Conservation (phyloP, 331 rosid genomes). For the Erythrophleum ivorense region DNA sequence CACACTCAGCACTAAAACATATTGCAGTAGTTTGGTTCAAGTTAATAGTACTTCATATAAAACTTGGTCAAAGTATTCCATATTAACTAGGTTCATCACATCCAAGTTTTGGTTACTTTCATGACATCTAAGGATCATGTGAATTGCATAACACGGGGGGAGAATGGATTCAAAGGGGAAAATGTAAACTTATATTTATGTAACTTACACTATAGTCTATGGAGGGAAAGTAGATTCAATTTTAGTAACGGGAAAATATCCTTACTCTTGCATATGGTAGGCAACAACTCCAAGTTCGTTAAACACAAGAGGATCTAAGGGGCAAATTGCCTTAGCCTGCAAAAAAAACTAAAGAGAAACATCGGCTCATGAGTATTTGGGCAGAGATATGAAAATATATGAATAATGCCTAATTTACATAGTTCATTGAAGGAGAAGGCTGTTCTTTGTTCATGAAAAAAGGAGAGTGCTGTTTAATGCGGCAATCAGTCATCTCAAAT, state of each 20-base stretch:
- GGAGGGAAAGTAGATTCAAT: background rate
- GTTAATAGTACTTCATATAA: background rate
- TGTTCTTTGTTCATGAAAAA: background rate
- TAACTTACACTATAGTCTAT: background rate
- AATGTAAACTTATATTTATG: background rate
- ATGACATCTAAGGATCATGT: constrained; percentile 5
- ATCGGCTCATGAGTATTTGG: constrained; percentile 35
- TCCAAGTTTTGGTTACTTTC: constrained; percentile 1
- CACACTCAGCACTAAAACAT: background rate
- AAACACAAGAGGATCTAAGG: constrained; percentile 92
- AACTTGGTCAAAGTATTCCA: background rate
- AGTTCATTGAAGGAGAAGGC: background rate
- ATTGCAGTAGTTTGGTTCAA: constrained; percentile 4
- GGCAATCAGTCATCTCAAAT: constrained; percentile 36
- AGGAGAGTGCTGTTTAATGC: background rate
- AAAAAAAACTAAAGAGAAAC: constrained; percentile 67
- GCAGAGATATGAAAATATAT: constrained; percentile 7
- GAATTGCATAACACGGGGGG: background rate
- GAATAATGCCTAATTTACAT: constrained; percentile 6
- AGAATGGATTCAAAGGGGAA: background rate
- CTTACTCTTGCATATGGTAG: constrained; percentile 94
- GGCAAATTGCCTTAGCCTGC: constrained; percentile 87
- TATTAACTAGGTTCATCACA: constrained; percentile 11
- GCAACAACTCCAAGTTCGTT: constrained; percentile 99
- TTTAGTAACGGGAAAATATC: constrained; percentile 31